These are phyloP conservation scores for Xylaria acuta DNA, from an alignment of 495 filamentous ascomycete species.

Conservation along the genomic window DNA sequence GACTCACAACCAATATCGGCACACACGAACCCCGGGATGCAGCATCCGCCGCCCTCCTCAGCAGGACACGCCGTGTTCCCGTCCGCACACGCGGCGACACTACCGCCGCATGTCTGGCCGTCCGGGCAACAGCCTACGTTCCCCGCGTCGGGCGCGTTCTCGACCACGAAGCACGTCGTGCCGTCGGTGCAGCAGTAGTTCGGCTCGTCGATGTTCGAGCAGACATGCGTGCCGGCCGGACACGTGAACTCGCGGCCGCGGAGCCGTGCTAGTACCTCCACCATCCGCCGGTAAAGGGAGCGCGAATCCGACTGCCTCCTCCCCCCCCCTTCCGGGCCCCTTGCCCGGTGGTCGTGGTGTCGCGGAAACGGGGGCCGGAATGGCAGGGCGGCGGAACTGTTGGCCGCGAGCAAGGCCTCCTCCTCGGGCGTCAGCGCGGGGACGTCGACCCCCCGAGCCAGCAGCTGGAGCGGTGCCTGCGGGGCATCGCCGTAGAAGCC, in stretches of 20 bases:
- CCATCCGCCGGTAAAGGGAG: constrained; percentile 41
- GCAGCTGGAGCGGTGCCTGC: constrained; percentile 31
- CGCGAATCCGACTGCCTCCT: constrained; percentile 22
- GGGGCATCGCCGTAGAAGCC: constrained; percentile 1
- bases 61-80: constrained; percentile 73
- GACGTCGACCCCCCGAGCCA: constrained; percentile 18
- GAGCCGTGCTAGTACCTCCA: constrained; percentile 46
- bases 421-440: constrained; percentile 29
- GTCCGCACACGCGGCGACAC: constrained; percentile 65
- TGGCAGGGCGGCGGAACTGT: constrained; percentile 38
- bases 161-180: constrained; percentile 64
- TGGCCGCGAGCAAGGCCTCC: constrained; percentile 32
- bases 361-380: constrained; percentile 49
- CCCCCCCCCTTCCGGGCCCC: constrained; percentile 21
- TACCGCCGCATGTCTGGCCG: constrained; percentile 71
- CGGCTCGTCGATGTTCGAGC: constrained; percentile 70
- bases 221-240: constrained; percentile 70
- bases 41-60: constrained; percentile 82
- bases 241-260: constrained; percentile 70
- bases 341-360: constrained; percentile 34
- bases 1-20: constrained; percentile 79
- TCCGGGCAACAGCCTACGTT: constrained; percentile 85
- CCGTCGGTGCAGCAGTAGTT: constrained; percentile 76
- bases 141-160: constrained; percentile 74
- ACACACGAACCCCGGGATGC: constrained; percentile 81